phyloP scores from a whole-genome alignment of 305 asterid genomes.

The Plantago coronopus region DNA sequence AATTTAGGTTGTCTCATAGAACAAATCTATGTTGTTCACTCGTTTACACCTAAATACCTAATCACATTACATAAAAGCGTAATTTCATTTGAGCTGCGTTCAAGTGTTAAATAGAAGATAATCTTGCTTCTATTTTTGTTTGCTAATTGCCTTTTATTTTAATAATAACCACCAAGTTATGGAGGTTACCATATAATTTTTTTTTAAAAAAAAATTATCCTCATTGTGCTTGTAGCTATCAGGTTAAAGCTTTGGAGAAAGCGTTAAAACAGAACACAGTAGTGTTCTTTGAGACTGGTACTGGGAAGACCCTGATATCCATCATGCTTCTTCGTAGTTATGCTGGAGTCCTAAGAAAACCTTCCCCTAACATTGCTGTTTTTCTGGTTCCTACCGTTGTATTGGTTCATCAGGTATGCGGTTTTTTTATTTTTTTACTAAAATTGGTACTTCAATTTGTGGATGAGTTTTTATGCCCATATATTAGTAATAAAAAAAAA shows the following conservation, averaged over 20 bases:
- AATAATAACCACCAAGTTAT: not conserved
- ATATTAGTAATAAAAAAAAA: not conserved
- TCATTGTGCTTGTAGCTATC: conserved; percentile 49
- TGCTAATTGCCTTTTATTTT: not conserved
- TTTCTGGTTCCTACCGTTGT: conserved; percentile 86
- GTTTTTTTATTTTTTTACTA: not conserved
- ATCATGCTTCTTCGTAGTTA: conserved; percentile 77
- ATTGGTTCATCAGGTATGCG: conserved; percentile 62
- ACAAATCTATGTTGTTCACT: not conserved
- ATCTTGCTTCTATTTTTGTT: too few species aligned
- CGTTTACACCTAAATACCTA: too few species aligned
- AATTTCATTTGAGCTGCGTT: not conserved
- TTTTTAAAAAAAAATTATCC: conserved; percentile 12
- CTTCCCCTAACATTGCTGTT: conserved; percentile 54
- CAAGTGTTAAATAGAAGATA: not conserved
- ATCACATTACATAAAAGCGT: not conserved
- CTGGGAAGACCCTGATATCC: conserved; percentile 79
- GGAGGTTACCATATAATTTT: not conserved
- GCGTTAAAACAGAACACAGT: conserved; percentile 66
- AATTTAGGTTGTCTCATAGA: not conserved
- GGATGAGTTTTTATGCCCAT: not conserved
- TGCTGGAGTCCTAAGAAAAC: conserved; percentile 52
- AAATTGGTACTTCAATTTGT: not conserved
- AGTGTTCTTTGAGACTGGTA: conserved; percentile 76
- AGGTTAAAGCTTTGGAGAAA: conserved; percentile 66